These are phyloP conservation scores for Colletotrichum agaves DNA, from an alignment of 2,329 filamentous ascomycete genomes.

Conservation along the genomic window DNA sequence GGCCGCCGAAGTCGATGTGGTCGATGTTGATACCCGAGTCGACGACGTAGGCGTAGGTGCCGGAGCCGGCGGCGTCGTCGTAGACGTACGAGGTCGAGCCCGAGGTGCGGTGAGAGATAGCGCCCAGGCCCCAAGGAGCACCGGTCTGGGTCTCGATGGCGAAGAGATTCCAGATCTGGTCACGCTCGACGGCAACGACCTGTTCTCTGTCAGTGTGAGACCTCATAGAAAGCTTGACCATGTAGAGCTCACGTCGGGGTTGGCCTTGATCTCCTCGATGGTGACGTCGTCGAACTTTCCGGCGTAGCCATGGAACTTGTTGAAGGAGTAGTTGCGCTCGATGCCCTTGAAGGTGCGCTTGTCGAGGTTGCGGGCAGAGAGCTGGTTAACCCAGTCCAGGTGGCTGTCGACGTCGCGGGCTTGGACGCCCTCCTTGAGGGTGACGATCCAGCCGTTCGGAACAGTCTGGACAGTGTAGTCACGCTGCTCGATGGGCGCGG, in stretches of 20 bases:
- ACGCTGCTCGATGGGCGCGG: constrained; percentile 26
- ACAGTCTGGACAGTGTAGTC: constrained; percentile 40
- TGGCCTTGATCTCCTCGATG: constrained; percentile 51
- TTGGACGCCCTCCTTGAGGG: constrained; percentile 51
- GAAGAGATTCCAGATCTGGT: constrained; percentile 43
- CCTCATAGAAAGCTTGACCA: accelerated
- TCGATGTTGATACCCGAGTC: constrained; percentile 63
- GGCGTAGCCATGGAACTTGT: constrained; percentile 54
- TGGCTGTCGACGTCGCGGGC: constrained; percentile 44
- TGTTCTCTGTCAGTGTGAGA: constrained; percentile 36
- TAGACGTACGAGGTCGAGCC: constrained; percentile 53
- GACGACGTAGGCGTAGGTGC: constrained; percentile 62
- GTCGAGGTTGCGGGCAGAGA: constrained; percentile 47
- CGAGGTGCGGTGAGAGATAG: constrained; percentile 54
- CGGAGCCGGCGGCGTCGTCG: constrained; percentile 52
- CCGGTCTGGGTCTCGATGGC: constrained; percentile 46
- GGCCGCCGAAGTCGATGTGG: constrained; percentile 58
- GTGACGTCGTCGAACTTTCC: constrained; percentile 55
- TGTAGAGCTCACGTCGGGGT: constrained; percentile 50
- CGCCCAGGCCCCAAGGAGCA: constrained; percentile 57
- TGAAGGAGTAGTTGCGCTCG: constrained; percentile 40
- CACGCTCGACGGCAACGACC: constrained; percentile 48
- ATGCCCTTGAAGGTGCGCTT: constrained; percentile 42
- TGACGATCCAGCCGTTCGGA: constrained; percentile 58
- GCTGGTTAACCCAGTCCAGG: constrained; percentile 41